Evolutionary conservation across 805 yeast genomes (phyloP), one percentile per base, ranked within the genome.

Genomic region (Teunomyces stri): DNA sequence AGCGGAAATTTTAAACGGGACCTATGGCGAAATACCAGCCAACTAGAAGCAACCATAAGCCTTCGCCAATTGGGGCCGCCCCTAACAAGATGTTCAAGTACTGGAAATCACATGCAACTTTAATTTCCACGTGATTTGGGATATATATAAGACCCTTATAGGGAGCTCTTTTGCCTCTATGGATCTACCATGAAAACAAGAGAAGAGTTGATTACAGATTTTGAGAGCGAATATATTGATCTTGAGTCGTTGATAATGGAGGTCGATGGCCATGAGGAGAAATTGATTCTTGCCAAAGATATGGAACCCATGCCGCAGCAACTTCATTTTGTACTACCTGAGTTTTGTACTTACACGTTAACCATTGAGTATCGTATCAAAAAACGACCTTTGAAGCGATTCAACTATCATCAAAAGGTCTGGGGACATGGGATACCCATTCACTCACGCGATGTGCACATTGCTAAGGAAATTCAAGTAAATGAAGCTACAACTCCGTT

Each of bases 321-420:
- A 21, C 51, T 65, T 22, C 60, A 56, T 43, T 31, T 47, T 39
- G 36, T 45, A 6, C 43, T 66, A 10, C 71, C 71, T 0, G 71
- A 66, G 43, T 42, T 55, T 36, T 43, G 58, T 10, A 54, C 52
- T 2, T 66, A 66, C 50, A 41, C 46, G 9, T 43, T 65, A 36
- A 60, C 60, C 1, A 48, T 66, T n/a, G 53, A 50, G 37, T 65
- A 56, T 43, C 56, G 52, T 38, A 63, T 62, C 10, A 52, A 50
- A 40, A 48, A 54, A 21, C 51, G 55, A 38, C 55, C 61, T 3
- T 51, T 65, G 42, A 48, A 50, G 35, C 48, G 57, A 10, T 48
- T 65, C 25, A 47, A 50, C 2, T 65, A 65, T 49, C 52, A 59
- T 35, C 70, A 66, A 47, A 57, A 52, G 7, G 67, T 66, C 18